Evolutionary conservation across 1,284 basidiomycete genomes (phyloP).

Genomic region (Irpex rosettiformis): DNA sequence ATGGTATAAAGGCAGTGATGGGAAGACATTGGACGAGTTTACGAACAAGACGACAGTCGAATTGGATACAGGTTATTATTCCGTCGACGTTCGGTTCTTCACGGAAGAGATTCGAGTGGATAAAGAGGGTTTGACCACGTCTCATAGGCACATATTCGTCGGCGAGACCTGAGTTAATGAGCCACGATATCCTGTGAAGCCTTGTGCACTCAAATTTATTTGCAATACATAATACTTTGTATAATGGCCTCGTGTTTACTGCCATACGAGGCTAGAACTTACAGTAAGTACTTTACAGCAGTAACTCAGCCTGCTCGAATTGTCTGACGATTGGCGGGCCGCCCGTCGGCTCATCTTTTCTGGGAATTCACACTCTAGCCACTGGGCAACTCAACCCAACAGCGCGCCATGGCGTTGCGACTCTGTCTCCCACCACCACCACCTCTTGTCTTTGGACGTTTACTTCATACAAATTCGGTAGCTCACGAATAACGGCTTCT

Average conservation of each 20-base stretch:
- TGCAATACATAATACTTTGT: too few species aligned
- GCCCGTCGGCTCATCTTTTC: too few species aligned
- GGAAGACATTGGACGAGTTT: conserved; percentile 36
- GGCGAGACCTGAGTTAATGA: neutral
- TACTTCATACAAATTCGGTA: neutral
- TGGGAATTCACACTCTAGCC: too few species aligned
- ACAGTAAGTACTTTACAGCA: too few species aligned
- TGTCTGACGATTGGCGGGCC: too few species aligned
- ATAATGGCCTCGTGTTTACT: too few species aligned
- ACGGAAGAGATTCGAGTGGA: conserved; percentile 57
- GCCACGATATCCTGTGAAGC: too few species aligned
- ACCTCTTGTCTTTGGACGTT: neutral
- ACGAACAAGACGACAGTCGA: conserved; percentile 46
- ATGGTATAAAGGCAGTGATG: conserved; percentile 46
- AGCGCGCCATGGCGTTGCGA: too few species aligned
- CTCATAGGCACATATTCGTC: conserved; percentile 16
- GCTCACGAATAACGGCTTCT: neutral
- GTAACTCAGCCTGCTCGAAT: too few species aligned
- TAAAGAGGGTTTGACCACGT: conserved; percentile 28
- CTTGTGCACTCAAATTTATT: too few species aligned
- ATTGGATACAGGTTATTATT: conserved; percentile 40
- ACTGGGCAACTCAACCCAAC: too few species aligned
- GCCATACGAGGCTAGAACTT: too few species aligned
- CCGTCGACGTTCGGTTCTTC: conserved; percentile 44
- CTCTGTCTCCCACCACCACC: neutral